Evolutionary conservation across 371 early-diverging fungal species (phyloP).

Genomic region (Nosema muscidifuracis): DNA sequence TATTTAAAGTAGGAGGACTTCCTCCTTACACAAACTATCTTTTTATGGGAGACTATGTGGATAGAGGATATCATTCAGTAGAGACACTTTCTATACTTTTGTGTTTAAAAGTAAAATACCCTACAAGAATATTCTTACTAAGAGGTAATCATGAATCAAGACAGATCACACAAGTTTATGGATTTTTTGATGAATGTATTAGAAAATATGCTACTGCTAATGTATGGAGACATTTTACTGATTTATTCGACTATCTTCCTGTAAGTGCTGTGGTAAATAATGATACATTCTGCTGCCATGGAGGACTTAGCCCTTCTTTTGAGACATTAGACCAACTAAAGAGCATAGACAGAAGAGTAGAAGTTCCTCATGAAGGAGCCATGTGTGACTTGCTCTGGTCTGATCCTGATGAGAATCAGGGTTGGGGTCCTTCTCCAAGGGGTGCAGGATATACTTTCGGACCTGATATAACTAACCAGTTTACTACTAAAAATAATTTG

Average conservation of each 20-base stretch:
- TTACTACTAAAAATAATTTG: conserved; percentile 91
- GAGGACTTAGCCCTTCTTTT: conserved; percentile 92
- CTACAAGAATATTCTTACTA: conserved; percentile 84
- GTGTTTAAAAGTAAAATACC: conserved; percentile 84
- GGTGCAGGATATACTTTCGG: conserved; percentile 93
- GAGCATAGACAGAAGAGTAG: conserved; percentile 84
- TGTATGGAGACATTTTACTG: conserved; percentile 95
- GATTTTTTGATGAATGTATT: conserved; percentile 97
- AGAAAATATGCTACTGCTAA: conserved; percentile 91
- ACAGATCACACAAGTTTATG: conserved; percentile 97
- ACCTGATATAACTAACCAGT: conserved; percentile 86
- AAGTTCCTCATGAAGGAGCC: conserved; percentile 73
- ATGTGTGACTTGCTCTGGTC: conserved; percentile 98
- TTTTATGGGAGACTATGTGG: conserved; percentile 97
- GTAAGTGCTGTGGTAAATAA: conserved; percentile 85
- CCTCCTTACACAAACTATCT: conserved; percentile 78
- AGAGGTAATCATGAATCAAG: conserved; percentile 97
- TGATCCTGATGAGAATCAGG: conserved; percentile 84
- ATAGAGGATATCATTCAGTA: conserved; percentile 96
- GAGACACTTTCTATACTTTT: conserved; percentile 92
- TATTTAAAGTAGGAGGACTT: conserved; percentile 82
- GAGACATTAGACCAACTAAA: conserved; percentile 92
- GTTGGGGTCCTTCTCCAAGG: conserved; percentile 92
- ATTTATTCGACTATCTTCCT: conserved; percentile 93
- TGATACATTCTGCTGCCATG: conserved; percentile 94